A percentile compares a stretch with the other conserved stretches of the same genome.
Conservation (phyloP, 345 rosid genomes). For the Leavenworthia alabamica region DNA sequence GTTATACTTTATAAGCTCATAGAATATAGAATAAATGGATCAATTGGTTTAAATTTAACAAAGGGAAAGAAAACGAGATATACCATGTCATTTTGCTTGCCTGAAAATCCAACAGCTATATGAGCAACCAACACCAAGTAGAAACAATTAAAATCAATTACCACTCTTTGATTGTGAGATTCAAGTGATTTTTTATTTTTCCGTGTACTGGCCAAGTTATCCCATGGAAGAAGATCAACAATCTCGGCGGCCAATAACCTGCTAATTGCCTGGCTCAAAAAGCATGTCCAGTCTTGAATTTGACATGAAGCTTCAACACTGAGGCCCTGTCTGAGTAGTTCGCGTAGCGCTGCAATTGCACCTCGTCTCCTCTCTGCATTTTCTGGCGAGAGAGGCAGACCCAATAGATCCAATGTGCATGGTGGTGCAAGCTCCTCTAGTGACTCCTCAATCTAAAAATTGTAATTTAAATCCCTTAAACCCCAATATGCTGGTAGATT, state of each 20-base stretch:
- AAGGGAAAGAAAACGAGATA: constrained; percentile 15
- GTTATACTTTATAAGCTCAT: constrained; percentile 10
- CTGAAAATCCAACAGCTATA: constrained; percentile 81
- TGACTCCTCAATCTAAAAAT: constrained; percentile 80
- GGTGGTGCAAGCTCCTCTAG: constrained; percentile 99
- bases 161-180: constrained; percentile 87
- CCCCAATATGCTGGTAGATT: background rate
- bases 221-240: constrained; percentile 91
- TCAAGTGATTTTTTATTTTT: constrained; percentile 89
- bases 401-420: constrained; percentile 88
- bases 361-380: constrained; percentile 77
- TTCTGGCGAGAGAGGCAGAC: constrained; percentile 74
- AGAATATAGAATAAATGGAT: background rate
- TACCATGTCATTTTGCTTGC: constrained; percentile 77
- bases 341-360: constrained; percentile 85
- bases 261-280: constrained; percentile 64
- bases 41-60: constrained; percentile 14
- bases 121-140: constrained; percentile 70
- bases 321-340: constrained; percentile 86
- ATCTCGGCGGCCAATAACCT: constrained; percentile 81
- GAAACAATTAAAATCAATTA: constrained; percentile 73
- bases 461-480: constrained; percentile 8
- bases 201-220: constrained; percentile 52
- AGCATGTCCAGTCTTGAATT: constrained; percentile 87
- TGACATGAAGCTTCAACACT: constrained; percentile 76